Conservation (phyloP, 192 early-diverging fungal species). For the Dimargaris verticillata region DNA sequence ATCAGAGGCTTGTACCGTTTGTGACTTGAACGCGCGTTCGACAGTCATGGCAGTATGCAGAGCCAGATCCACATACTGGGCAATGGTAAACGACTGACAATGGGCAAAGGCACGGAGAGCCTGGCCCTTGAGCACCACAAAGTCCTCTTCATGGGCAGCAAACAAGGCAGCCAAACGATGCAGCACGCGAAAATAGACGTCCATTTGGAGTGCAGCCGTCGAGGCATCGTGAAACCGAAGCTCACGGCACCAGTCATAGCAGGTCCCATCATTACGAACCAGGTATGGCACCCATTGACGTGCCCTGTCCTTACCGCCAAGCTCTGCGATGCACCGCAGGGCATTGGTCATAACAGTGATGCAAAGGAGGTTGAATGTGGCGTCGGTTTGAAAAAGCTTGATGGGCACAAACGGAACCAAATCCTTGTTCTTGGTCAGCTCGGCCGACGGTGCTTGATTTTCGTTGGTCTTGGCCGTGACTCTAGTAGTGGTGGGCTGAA, state of each 20-base stretch:
- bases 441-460: not conserved
- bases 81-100: not conserved
- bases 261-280: not conserved
- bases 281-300: not conserved
- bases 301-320: no score
- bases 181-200: slow-evolving; percentile 9
- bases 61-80: slow-evolving; percentile 3
- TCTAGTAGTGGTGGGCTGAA: not conserved
- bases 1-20: no score
- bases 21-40: not conserved
- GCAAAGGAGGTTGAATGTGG: not conserved
- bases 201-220: not conserved
- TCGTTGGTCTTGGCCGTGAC: not conserved
- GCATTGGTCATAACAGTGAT: not conserved
- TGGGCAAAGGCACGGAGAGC: not conserved
- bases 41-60: not conserved
- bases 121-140: slow-evolving; percentile 2
- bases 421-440: not conserved
- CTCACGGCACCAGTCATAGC: slow-evolving; percentile 4
- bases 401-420: not conserved
- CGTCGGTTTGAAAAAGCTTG: not conserved
- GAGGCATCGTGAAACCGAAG: not conserved
- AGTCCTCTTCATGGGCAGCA: not conserved
- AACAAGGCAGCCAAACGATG: not conserved
- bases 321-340: slow-evolving; percentile 5